Evolutionary conservation across 257 asterid genomes (phyloP), one percentile per base, ranked within the genome.

Genomic region (Solanum ahanhuiri): DNA sequence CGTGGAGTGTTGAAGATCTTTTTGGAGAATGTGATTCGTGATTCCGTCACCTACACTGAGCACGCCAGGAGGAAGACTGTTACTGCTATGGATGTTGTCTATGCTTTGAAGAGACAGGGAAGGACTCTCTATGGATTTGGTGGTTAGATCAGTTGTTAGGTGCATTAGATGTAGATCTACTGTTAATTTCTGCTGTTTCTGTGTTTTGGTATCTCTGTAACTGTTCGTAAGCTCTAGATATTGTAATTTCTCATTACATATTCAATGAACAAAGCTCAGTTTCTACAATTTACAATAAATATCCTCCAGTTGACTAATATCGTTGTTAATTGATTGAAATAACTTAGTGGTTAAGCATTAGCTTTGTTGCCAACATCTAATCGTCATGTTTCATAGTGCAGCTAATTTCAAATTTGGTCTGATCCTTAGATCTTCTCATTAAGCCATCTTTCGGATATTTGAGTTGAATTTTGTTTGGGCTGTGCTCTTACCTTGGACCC

Each of bases 1-100:
- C 88, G 91, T 5, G 92, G 93, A 0, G 93, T 91, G 0, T 66
- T 91, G 8, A 91, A 91, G 91, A 91, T 89, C 18, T 91, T 91
- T 43, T 31, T 91, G 17, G 91, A 91, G 73, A 91, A 91, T 35
- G 93, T 91, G 11, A 91, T 91, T 4, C 88, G 93, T 17, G 93
- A 91, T 39, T 91, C 93, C 2, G 90, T 91, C 0, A 91, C 93
- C 35, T 91, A 91, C 86, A 89, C 90, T 0, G 90, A 89, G 85
- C 90, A 87, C 6, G 91, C 91, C 4, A 77, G 90, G 86, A 85
- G 90, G 63, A 89, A 89, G 85, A 87, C 89, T 3, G 91, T 89
- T 8, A 89, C 91, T 14, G 88, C 90, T 4, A 83, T 89, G 89
- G 91, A 89, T 17, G 89, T 89, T 6, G 91, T 89, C 1, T 89